Conservation (phyloP, 2,329 filamentous ascomycete genomes). For the Fusarium decemcellulare region DNA sequence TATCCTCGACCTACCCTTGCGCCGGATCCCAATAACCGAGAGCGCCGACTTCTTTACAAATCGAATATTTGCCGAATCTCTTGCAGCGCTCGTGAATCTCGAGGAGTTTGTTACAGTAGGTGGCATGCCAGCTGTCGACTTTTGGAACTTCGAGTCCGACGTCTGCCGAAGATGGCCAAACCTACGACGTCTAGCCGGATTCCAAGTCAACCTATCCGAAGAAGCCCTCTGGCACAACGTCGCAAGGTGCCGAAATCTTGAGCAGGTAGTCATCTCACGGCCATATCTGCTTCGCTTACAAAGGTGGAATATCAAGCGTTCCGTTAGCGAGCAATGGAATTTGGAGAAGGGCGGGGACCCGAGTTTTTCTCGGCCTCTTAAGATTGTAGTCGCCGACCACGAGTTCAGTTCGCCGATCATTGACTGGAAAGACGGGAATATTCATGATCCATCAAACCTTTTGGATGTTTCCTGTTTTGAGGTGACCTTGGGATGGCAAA, state of each 20-base stretch:
- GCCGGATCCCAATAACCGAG: constrained; percentile 6
- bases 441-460: constrained; percentile 22
- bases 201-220: constrained; percentile 31
- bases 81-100: constrained; percentile 15
- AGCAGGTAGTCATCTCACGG: constrained; percentile 18
- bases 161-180: constrained; percentile 27
- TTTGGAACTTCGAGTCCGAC: constrained; percentile 17
- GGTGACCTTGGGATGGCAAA: constrained; percentile 15
- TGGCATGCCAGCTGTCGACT: constrained; percentile 24
- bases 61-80: neutral
- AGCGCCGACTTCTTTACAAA: neutral
- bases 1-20: constrained; percentile 32
- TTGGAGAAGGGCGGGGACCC: constrained; percentile 25
- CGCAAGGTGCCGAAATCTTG: constrained; percentile 13
- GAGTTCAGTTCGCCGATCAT: constrained; percentile 29
- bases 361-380: constrained; percentile 21
- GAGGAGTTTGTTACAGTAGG: constrained; percentile 34
- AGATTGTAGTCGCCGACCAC: constrained; percentile 26
- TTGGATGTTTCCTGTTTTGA: constrained; percentile 12
- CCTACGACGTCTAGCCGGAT: constrained; percentile 24
- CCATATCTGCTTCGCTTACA: constrained; percentile 24
- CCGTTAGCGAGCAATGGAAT: constrained; percentile 23
- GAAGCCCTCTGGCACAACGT: constrained; percentile 31
- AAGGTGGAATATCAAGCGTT: constrained; percentile 31
- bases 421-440: neutral